A percentile compares a stretch with the other conserved stretches of the same genome.
Evolutionary conservation across 1,139 yeast species (phyloP).

Genomic region (Hansenula sp.): DNA sequence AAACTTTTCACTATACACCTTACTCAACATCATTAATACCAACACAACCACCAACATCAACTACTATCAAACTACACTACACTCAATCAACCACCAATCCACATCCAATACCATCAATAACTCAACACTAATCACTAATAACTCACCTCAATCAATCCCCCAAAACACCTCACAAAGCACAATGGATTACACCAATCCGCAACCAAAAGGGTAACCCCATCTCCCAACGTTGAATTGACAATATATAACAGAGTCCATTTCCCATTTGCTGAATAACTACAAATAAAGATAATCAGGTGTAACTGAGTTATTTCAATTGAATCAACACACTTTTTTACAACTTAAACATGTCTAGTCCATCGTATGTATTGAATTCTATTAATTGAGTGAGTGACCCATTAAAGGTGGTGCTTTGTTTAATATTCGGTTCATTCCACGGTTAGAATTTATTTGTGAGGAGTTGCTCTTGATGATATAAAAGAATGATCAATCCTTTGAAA

Average conservation of each 20-base stretch:
- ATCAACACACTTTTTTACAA: background rate
- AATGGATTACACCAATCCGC: conserved; percentile 1
- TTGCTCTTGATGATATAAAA: no score
- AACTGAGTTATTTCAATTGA: no score
- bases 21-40: no score
- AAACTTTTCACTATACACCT: no score
- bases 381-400: no score
- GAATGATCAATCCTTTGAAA: no score
- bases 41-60: background rate
- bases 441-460: background rate
- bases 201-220: background rate
- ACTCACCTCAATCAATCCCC: no score
- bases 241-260: no score
- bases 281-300: background rate
- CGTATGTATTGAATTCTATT: conserved; percentile 9
- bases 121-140: background rate
- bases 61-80: background rate
- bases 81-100: background rate
- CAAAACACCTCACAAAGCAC: no score
- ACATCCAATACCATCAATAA: background rate
- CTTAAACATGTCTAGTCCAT: conserved; percentile 18
- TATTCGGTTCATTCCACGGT: background rate
- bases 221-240: background rate
- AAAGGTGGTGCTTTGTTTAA: no score
- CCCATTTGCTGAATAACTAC: no score